A percentile compares a stretch with the other conserved stretches of the same genome.
Evolutionary conservation across 257 asterid species (phyloP).

Genomic region (Penstemon newberryi): DNA sequence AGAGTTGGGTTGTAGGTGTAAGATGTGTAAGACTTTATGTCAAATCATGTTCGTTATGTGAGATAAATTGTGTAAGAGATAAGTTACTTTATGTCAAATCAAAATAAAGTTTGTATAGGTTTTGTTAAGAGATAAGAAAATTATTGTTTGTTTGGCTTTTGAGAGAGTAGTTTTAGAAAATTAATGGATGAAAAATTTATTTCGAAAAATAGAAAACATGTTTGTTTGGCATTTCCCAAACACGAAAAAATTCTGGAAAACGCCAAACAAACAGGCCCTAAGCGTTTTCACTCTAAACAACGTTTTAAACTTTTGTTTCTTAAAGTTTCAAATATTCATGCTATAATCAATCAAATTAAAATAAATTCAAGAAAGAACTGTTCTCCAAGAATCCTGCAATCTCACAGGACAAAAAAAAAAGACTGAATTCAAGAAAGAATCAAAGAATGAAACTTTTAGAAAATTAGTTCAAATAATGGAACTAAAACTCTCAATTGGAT

Average conservation of each 20-base stretch:
- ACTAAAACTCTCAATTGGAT: conserved; percentile 83
- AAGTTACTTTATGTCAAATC: no score
- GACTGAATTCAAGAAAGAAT: conserved; percentile 44
- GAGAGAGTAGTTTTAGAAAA: no score
- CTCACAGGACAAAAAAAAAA: neutral
- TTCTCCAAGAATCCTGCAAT: neutral
- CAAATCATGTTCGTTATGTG: no score
- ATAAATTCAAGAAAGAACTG: neutral
- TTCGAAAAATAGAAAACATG: neutral
- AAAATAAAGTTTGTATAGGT: no score
- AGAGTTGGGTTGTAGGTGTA: no score
- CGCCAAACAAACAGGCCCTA: neutral
- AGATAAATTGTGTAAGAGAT: no score
- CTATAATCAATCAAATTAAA: neutral
- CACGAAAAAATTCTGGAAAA: no score
- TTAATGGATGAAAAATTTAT: no score
- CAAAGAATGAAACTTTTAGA: conserved; percentile 49
- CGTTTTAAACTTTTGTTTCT: no score
- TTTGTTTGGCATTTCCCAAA: neutral
- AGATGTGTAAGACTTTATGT: no score
- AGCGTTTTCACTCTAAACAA: neutral
- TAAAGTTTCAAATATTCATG: neutral
- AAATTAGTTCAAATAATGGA: conserved; percentile 45
- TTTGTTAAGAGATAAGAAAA: no score
- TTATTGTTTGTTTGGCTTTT: no score